Evolutionary conservation across 768 basidiomycete species (phyloP).

Genomic region (Pleurotus ostreatus): DNA sequence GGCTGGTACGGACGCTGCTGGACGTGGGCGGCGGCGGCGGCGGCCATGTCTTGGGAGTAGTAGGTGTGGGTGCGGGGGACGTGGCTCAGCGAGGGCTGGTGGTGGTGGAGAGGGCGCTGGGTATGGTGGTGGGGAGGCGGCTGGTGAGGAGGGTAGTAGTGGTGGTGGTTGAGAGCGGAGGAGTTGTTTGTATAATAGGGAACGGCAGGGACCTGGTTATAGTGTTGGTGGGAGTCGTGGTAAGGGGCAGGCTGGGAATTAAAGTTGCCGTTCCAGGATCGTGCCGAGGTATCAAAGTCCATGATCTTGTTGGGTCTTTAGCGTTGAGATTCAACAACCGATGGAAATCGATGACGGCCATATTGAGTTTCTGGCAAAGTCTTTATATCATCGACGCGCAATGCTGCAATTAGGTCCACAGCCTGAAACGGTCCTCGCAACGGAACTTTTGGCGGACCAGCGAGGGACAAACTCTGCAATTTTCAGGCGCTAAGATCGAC

Average conservation of each 20-base stretch:
- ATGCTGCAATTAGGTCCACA: background rate
- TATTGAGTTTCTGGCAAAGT: background rate
- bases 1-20: slow-evolving; percentile 23
- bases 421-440: slow-evolving; percentile 6
- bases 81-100: background rate
- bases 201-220: background rate
- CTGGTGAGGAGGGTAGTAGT: background rate
- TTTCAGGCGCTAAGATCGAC: background rate
- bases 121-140: background rate
- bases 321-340: slow-evolving; percentile 10
- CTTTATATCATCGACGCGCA: background rate
- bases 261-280: slow-evolving; percentile 6
- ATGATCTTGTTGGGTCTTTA: background rate
- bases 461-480: background rate
- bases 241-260: slow-evolving; percentile 5
- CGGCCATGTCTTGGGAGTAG: slow-evolving; percentile 9
- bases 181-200: background rate
- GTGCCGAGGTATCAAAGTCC: slow-evolving; percentile 3
- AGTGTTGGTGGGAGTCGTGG: slow-evolving; percentile 1
- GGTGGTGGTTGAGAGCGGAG: slow-evolving; percentile 1
- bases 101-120: background rate
- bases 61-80: background rate
- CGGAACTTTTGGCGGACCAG: slow-evolving; percentile 4
- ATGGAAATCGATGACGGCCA: background rate
- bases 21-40: slow-evolving; percentile 20